Base-by-base conservation (phyloP, 2,329 filamentous ascomycete genomes). In the Fusarium falciforme region DNA sequence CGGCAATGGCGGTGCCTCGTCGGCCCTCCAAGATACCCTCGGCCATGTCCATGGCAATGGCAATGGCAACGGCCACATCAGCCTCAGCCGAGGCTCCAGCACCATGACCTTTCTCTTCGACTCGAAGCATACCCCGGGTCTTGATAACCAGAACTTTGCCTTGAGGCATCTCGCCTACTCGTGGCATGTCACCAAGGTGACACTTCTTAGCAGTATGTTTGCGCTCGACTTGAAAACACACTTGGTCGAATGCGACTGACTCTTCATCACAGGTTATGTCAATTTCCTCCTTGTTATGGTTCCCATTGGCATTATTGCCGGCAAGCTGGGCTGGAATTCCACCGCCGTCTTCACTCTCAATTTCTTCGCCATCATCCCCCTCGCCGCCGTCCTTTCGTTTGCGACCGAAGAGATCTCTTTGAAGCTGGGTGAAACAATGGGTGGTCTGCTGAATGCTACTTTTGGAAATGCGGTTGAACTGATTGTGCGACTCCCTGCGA, bases 381-480 rank as follows among this genome's bases (percentile, higher is more conserved):
- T 95, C 40, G 93, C 93, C 14, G 90, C 92, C 25, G 88, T 94
- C 69, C 85, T 95, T 68, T 93, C 92, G 64, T 94, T 94, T 81
- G 93, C 93, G 67, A 94, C 93, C 2, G 93, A 95, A 82, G 92
- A 95, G 83, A 89, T 95, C 68, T 91, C 92, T 4, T 85, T 88
- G 16, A 92, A 92, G 79, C 84, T 95, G 27, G 93, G 93, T 57
- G 91, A 94, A 77, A 93, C 93, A 2, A 82, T 95, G 31, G 93
- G 93, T 66, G 93, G 93, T 20, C 82, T 94, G 71, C 86, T 93
- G 69, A 94, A 94, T 80, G 92, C 93, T 31, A 94, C 93, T 0
- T 94, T 94, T 82, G 93, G 93, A 77, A 95, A 94, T 82, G 93
- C 92, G 16, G 93, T 95, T 61, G 93, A 95, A 81, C 83, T 95